These are phyloP conservation scores for Calvatia gigantea DNA, from an alignment of 768 basidiomycete species.

Conservation along the genomic window DNA sequence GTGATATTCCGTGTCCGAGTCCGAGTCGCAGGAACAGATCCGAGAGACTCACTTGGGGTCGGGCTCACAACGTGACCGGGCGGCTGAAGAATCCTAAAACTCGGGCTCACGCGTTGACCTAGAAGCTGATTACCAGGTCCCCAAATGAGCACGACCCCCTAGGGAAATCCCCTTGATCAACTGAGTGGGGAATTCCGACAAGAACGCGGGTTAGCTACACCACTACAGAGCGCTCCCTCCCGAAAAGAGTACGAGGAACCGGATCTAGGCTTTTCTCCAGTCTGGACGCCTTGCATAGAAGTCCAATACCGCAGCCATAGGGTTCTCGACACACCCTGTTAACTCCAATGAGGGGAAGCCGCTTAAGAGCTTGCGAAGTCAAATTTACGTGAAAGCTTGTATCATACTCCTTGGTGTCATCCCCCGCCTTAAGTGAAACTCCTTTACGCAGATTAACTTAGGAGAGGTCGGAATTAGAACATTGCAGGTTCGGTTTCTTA, in stretches of 20 bases:
- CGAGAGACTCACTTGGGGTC: neutral
- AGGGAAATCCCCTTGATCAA: neutral
- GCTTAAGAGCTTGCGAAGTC: neutral
- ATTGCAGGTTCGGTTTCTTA: too few species aligned
- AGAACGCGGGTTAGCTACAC: constrained; percentile 1
- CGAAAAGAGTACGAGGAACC: neutral
- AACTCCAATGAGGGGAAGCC: neutral
- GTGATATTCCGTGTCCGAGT: constrained; percentile 1
- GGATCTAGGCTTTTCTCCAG: neutral
- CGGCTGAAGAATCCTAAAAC: neutral
- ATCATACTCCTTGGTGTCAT: neutral
- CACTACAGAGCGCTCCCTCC: neutral
- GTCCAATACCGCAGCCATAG: neutral
- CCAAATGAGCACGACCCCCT: neutral
- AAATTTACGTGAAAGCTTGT: neutral
- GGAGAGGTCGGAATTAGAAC: too few species aligned
- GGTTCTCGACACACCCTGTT: neutral
- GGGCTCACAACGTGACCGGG: neutral
- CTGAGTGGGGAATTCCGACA: constrained; percentile 1
- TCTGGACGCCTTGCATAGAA: neutral
- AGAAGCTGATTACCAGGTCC: neutral
- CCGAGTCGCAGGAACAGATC: neutral
- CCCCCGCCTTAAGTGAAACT: too few species aligned
- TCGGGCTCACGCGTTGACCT: neutral
- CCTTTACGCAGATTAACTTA: too few species aligned